Evolutionary conservation across 441 rosid species (phyloP).

Genomic region (Adansonia gregorii): DNA sequence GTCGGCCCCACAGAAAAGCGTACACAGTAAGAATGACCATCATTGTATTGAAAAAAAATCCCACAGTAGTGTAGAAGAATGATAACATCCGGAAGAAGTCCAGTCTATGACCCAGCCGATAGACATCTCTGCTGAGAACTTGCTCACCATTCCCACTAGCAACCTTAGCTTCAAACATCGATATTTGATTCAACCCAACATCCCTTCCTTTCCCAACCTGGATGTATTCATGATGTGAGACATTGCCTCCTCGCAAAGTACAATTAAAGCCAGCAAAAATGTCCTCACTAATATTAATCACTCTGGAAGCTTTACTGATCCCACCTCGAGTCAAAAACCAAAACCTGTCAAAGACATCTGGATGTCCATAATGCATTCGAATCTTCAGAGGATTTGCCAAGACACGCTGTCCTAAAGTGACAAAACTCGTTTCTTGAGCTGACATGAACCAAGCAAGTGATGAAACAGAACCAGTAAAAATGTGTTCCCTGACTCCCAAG

Average conservation of each 20-base stretch:
- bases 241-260: constrained; percentile 64
- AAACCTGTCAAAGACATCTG: constrained; percentile 71
- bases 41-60: constrained; percentile 64
- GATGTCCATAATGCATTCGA: constrained; percentile 78
- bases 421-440: constrained; percentile 72
- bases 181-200: constrained; percentile 67
- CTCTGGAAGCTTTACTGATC: constrained; percentile 68
- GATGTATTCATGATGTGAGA: constrained; percentile 69
- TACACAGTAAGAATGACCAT: constrained; percentile 69
- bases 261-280: constrained; percentile 73
- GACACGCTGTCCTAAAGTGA: constrained; percentile 75
- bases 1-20: constrained; percentile 69
- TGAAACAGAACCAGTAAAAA: constrained; percentile 73
- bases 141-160: constrained; percentile 44
- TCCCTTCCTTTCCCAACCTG: constrained; percentile 77
- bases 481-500: constrained; percentile 68
- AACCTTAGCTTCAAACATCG: constrained; percentile 72
- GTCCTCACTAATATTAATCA: constrained; percentile 76
- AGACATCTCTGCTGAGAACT: not conserved
- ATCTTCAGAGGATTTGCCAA: constrained; percentile 67
- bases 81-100: constrained; percentile 46
- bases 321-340: constrained; percentile 76
- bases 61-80: constrained; percentile 60
- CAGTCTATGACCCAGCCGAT: constrained; percentile 8
- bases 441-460: constrained; percentile 81